phyloP scores from a whole-genome alignment of 805 yeast genomes.

The Barnettozyma sp. region DNA sequence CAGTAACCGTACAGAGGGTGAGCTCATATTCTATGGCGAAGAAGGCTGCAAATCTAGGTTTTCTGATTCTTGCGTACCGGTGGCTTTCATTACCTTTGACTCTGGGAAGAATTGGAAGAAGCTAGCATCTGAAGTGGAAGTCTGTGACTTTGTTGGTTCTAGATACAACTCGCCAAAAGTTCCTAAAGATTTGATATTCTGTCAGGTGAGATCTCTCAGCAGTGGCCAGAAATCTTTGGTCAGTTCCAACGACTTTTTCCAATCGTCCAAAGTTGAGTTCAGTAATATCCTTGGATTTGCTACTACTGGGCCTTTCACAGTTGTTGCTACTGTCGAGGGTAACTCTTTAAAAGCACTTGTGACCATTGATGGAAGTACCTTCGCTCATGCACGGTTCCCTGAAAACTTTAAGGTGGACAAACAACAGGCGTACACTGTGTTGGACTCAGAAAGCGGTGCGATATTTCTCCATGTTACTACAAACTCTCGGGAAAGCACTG shows the following conservation, averaged over 20 bases:
- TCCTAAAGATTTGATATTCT: slow-evolving; percentile 50
- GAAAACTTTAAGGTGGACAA: slow-evolving; percentile 49
- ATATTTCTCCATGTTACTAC: slow-evolving; percentile 82
- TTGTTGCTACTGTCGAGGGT: slow-evolving; percentile 58
- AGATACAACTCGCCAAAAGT: slow-evolving; percentile 33
- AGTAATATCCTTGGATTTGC: slow-evolving; percentile 70
- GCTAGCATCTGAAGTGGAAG: slow-evolving; percentile 42
- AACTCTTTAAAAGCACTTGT: slow-evolving; percentile 58
- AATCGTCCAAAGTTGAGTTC: slow-evolving; percentile 33
- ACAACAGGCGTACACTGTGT: slow-evolving; percentile 71
- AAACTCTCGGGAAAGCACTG: slow-evolving; percentile 39
- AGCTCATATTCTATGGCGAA: slow-evolving; percentile 64
- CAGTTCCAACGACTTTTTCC: slow-evolving; percentile 19
- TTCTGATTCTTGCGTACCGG: slow-evolving; percentile 39
- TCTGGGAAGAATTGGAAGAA: slow-evolving; percentile 56
- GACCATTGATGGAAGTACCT: slow-evolving; percentile 70
- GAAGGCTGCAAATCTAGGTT: slow-evolving; percentile 38
- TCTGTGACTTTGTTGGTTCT: slow-evolving; percentile 61
- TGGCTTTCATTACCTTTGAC: slow-evolving; percentile 57
- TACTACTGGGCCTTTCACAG: slow-evolving; percentile 57
- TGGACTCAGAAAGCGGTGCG: slow-evolving; percentile 67
- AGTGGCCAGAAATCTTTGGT: slow-evolving; percentile 26
- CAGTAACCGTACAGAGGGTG: slow-evolving; percentile 43
- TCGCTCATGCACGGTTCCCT: slow-evolving; percentile 80
- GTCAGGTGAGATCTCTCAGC: slow-evolving; percentile 40